Evolutionary conservation across 2,329 filamentous ascomycete genomes (phyloP), one percentile per base, ranked within the genome.

Genomic region (Penicillium nordicum): DNA sequence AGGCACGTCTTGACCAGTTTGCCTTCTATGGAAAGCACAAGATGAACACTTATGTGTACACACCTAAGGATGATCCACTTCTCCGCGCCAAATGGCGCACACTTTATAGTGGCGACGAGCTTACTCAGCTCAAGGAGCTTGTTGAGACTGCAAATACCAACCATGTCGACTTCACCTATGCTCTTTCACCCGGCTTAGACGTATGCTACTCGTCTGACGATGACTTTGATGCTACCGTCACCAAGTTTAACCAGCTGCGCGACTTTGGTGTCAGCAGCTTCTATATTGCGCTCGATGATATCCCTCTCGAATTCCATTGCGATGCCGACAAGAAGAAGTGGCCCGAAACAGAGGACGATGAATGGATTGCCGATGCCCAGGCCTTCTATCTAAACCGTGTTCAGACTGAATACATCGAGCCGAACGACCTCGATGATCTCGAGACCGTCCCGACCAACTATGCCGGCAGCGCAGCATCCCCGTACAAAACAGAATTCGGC

Each of bases 1-100:
- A 66, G 45, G 57, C 63, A 11, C 63, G 63, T 32, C 63, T 66
- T 10, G 63, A 66, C n/a, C 63, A 66, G 40, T 61, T 55, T 30
- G 55, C 42, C 4, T 65, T 63, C 48, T 65, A 66, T 25, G 63
- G 59, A 16, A 56, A 57, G 51, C 63, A 65, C 49, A 65, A 66
- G 46, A 61, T 66, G 57, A 66, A 66, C 42, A 63, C 63, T 32
- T 66, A 66, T 44, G 58, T 66, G 43, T 66, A 66, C 37, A 66
- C 63, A 1, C 63, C 63, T 14, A 65, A 66, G 48, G 63, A 66
- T 48, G 63, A 66, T 11, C 61, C 58, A 5, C 57, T 65, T 7
- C 63, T 66, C 9, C 62, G 62, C 14, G 29, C 52, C 3, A 42
- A 63, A 27, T 64, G 61, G 62, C 62, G 62, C n/a, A 60, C 55